Base-by-base conservation (phyloP, 805 yeast genomes). In the Sungouiella thailandica region DNA sequence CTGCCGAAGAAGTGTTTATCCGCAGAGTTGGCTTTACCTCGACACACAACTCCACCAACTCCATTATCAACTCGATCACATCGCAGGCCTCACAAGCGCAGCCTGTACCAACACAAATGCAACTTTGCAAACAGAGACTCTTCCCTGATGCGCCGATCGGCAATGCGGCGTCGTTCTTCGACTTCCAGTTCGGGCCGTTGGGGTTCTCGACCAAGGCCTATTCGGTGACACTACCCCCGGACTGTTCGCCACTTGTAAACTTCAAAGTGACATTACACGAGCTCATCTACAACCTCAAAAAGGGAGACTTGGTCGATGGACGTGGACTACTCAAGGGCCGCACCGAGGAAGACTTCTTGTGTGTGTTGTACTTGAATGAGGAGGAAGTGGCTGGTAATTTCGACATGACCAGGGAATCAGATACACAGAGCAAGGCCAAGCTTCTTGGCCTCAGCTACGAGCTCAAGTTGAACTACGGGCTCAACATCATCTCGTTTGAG, bases 171-270 rank as follows among this genome's bases (percentile, higher is more conserved):
- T 33, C 47, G 11, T 46, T 65, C 31, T 60, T 64, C 39, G 68
- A 65, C 24, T 65, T 62, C 44, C 51, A 50, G 31, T 56, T 67
- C 25, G 57, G 57, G 14, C 66, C 76, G 11, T 43, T 58, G 19
- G 58, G 53, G 28, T 53, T 54, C 34, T 58, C 57, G 14, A 53
- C 62, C 1, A 50, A 60, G 12, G 60, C 68, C 8, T 71, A 62
- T 44, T 45, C 77, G 5, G 41, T 76, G 16, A 61, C 64, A 11
- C 53, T 79, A 33, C 78, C 81, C 9, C 53, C 65, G 9, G 69
- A 64, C 26, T 36, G 62, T 11, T 58, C 60, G 28, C 70, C 74
- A 25, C 67, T 69, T 22, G 66, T 77, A 1, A 55, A 63, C 17
- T 55, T 79, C 32, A 64, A 70, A 41, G 68, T 65, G 31, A 47